Base-by-base conservation (phyloP, 805 yeast species). In the Maudiozyma pseudohumilis region DNA sequence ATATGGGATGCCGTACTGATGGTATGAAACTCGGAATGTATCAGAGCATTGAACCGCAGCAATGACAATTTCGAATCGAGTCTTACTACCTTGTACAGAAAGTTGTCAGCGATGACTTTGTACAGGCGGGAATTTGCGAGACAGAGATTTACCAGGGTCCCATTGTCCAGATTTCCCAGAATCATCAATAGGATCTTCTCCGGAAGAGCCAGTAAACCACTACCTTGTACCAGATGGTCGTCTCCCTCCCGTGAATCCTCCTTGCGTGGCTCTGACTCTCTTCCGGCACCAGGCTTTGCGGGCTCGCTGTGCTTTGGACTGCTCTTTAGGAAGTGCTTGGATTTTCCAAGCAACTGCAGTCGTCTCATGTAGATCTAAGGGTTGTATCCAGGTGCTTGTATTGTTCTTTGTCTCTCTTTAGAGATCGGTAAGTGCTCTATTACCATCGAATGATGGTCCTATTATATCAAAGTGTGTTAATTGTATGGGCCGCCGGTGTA, bases 11-110 rank as follows among this genome's bases (percentile, higher is more conserved):
- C 11, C 11, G 16, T 6, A 19, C 45, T 45, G 3, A 46, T 26
- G 2, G 54, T 49, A 28, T 49, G 53, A 29, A 44, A 47, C 30
- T 55, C 57, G 10, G 56, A 48, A 40, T 58, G 61, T n/a, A 58
- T 50, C 22, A 55, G 26, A 2, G 58, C 53, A 29, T 51, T 50
- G 35, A 60, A 59, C 22, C 50, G 51, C 19, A 56, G 40, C 17
- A 59, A 30, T 7, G 60, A 47, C 9, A 47, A 35, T 36, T 52
- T 52, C 15, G 51, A 46, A n/a, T 39, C 36, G 13, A 60, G 34
- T 9, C 40, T 38, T 15, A 60, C 55, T 27, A 50, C 34, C 12
- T 48, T 49, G 43, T 49, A 60, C 3, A 60, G 42, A 20, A 52
- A 48, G 6, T 53, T 39, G 32, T 48, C 49, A 9, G 52, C 47